These are phyloP conservation scores for Craterostigma plantagineum DNA, from an alignment of 257 asterid species.

Conservation along the genomic window DNA sequence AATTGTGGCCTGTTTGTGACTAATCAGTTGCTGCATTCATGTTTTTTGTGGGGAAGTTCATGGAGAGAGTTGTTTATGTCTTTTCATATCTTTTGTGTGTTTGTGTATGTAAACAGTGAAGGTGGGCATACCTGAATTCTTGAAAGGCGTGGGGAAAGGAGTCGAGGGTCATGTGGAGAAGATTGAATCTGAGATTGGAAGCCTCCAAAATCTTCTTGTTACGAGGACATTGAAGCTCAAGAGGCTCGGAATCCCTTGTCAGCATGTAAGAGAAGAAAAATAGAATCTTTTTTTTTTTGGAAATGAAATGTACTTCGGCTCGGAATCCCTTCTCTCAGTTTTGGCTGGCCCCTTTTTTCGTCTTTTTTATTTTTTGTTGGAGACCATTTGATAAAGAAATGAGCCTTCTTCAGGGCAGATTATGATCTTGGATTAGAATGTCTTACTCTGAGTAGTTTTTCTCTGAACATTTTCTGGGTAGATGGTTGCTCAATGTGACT, in stretches of 20 bases:
- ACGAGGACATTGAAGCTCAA: conserved; percentile 66
- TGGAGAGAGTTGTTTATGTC: not conserved
- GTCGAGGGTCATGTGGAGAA: conserved; percentile 43
- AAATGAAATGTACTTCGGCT: no score
- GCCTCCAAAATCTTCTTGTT: conserved; percentile 48
- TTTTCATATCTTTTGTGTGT: not conserved
- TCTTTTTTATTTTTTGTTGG: no score
- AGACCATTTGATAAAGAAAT: no score
- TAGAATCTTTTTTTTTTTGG: no score
- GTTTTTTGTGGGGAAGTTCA: conserved; percentile 1
- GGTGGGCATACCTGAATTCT: conserved; percentile 78
- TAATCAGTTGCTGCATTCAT: not conserved
- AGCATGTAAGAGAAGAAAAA: conserved; percentile 29
- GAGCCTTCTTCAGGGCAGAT: no score
- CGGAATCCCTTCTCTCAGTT: no score
- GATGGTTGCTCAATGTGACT: no score
- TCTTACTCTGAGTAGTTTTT: no score
- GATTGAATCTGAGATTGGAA: conserved; percentile 63
- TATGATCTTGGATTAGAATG: not conserved
- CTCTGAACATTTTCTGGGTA: not conserved
- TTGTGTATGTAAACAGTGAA: conserved; percentile 26
- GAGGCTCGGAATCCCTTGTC: conserved; percentile 59
- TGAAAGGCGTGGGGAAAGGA: conserved; percentile 71
- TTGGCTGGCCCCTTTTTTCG: no score
- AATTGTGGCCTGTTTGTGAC: not conserved